Conservation (phyloP, 805 yeast genomes). For the Wickerhamomyces ciferrii region DNA sequence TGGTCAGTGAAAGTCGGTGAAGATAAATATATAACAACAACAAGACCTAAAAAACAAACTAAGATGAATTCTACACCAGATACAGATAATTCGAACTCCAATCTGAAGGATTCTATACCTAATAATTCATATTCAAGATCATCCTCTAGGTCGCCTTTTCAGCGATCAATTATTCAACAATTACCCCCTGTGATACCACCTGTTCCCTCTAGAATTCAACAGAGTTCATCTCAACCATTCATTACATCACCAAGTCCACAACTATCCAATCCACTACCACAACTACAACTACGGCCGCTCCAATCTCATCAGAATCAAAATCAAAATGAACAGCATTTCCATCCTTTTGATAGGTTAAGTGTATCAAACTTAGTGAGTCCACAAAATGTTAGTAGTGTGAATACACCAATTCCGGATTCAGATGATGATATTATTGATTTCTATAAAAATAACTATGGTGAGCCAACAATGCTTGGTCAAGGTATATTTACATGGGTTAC, state of each 20-base stretch:
- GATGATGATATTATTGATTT: constrained; percentile 9
- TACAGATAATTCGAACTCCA: too few relatives aligned
- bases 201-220: background rate
- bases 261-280: too few relatives aligned
- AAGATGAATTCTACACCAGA: background rate
- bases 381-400: background rate
- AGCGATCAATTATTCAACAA: too few relatives aligned
- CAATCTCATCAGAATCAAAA: too few relatives aligned
- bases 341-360: background rate
- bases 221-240: background rate
- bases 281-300: too few relatives aligned
- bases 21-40: background rate
- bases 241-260: background rate
- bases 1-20: constrained; percentile 10
- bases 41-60: background rate
- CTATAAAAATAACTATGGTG: constrained; percentile 3
- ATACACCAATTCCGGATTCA: background rate
- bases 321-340: background rate
- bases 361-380: background rate
- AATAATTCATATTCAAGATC: too few relatives aligned
- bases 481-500: constrained; percentile 22
- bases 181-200: background rate
- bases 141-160: too few relatives aligned
- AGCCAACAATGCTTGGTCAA: constrained; percentile 7
- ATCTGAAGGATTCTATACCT: too few relatives aligned